These are phyloP conservation scores for Paramyrothecium sp. DNA, from an alignment of 2,329 filamentous ascomycete species.

Conservation along the genomic window DNA sequence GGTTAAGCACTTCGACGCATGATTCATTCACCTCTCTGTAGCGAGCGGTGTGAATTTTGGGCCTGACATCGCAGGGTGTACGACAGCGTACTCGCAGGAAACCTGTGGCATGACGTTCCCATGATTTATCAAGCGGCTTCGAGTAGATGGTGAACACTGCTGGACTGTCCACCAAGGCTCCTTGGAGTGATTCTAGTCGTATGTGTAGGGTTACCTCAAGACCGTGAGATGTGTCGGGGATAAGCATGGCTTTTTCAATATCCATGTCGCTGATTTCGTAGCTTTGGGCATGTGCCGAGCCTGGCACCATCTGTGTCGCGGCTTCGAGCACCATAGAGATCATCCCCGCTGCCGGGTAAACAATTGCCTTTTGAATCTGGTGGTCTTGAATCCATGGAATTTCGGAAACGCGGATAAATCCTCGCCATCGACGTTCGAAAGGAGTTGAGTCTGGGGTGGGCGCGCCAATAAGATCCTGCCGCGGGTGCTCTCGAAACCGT, in stretches of 20 bases:
- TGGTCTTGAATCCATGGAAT: slow-evolving; percentile 54
- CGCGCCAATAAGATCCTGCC: slow-evolving; percentile 51
- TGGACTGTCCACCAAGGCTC: background rate
- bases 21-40: slow-evolving; percentile 19
- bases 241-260: slow-evolving; percentile 50
- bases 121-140: slow-evolving; percentile 34
- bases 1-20: slow-evolving; percentile 32
- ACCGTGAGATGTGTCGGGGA: slow-evolving; percentile 44
- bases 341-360: slow-evolving; percentile 52
- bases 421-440: slow-evolving; percentile 47
- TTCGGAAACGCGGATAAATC: slow-evolving; percentile 46
- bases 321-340: slow-evolving; percentile 48
- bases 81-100: slow-evolving; percentile 20
- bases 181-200: slow-evolving; percentile 20
- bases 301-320: slow-evolving; percentile 35
- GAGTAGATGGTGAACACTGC: slow-evolving; percentile 45
- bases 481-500: slow-evolving; percentile 41
- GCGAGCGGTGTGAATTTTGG: slow-evolving; percentile 15
- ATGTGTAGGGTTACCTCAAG: slow-evolving; percentile 50
- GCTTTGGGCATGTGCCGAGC: slow-evolving; percentile 22
- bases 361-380: slow-evolving; percentile 45
- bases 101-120: slow-evolving; percentile 43
- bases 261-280: slow-evolving; percentile 44
- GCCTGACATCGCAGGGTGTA: no score
- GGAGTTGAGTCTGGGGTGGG: slow-evolving; percentile 41